Conservation (phyloP, 2,329 filamentous ascomycete genomes). For the Cercospora sp. region DNA sequence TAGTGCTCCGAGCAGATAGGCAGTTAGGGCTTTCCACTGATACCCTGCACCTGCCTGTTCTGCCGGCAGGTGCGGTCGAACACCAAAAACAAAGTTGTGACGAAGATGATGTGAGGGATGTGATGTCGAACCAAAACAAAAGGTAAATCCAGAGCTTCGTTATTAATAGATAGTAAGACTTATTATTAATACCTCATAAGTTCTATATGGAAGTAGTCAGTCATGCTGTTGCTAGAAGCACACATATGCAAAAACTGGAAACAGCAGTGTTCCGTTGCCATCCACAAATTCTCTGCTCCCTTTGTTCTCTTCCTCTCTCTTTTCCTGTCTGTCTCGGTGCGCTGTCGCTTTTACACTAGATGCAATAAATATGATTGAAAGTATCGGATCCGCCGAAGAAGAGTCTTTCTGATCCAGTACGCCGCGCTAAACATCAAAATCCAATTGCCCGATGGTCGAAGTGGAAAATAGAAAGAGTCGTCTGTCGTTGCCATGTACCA, state of each 20-base stretch:
- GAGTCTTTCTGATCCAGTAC: background rate
- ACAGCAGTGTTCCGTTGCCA: background rate
- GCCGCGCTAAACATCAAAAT: slow-evolving; percentile 9
- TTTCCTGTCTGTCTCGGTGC: background rate
- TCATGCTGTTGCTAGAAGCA: background rate
- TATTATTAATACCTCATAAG: background rate
- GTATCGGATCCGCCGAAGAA: background rate
- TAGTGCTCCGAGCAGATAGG: too few species aligned
- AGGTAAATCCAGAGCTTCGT: background rate
- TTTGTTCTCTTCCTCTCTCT: background rate
- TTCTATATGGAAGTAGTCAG: background rate
- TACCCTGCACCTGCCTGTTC: too few species aligned
- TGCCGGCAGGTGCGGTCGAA: too few species aligned
- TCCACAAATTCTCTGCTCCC: background rate
- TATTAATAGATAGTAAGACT: background rate
- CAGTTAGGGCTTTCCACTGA: too few species aligned
- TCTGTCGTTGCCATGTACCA: background rate
- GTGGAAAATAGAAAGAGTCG: background rate
- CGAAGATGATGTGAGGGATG: background rate
- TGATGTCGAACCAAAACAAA: background rate
- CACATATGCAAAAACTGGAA: background rate
- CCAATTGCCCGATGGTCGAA: background rate
- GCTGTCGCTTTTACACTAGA: background rate
- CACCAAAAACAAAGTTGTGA: too few species aligned
- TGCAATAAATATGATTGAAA: background rate